phyloP scores from a whole-genome alignment of 306 rosid genomes.

The Vicia faba region DNA sequence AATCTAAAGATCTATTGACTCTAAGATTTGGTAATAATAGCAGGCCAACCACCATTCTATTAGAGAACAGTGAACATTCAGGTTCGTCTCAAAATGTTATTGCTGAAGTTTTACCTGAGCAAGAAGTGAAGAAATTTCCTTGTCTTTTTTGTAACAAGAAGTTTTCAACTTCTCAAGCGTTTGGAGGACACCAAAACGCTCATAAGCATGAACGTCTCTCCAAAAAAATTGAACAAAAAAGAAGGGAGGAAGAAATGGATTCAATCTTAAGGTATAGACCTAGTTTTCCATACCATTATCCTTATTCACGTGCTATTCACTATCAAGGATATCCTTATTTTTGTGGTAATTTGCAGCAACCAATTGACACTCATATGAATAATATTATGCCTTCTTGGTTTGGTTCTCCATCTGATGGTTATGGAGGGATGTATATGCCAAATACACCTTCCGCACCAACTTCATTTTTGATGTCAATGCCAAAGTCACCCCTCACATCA shows the following conservation, averaged over 20 bases:
- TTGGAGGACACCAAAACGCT: conserved; percentile 81
- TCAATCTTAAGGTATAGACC: background rate
- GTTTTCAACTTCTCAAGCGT: conserved; percentile 65
- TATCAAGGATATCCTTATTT: background rate
- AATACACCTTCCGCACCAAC: background rate
- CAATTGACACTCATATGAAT: background rate
- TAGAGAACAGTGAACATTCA: background rate
- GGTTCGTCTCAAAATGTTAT: background rate
- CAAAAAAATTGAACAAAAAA: conserved; percentile 9
- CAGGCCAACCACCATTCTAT: background rate
- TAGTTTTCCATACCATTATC: background rate
- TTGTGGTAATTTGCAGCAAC: background rate
- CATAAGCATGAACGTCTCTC: conserved; percentile 61
- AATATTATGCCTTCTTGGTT: background rate
- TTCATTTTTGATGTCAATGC: no score
- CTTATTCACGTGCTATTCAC: background rate
- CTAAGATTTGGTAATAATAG: background rate
- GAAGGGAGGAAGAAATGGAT: background rate
- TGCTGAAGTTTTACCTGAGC: background rate
- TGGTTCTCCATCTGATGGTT: background rate
- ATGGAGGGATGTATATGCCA: background rate
- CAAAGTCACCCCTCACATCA: background rate
- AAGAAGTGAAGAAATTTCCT: background rate
- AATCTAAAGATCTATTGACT: background rate
- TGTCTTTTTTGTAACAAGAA: background rate